Conservation (phyloP, 2,329 filamentous ascomycete genomes). For the Kalmusia sp. region DNA sequence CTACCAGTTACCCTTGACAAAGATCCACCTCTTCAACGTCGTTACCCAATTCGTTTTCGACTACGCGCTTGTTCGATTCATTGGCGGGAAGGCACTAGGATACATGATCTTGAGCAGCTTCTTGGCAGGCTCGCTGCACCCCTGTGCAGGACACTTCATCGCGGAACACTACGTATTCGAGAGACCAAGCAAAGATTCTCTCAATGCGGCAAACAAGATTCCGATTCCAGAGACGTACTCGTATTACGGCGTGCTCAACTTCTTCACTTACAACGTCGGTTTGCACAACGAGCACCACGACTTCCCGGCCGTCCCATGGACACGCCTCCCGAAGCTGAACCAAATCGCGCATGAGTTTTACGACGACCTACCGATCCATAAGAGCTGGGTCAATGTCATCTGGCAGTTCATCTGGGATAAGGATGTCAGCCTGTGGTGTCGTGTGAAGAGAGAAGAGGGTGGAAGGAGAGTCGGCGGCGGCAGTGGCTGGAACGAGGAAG, state of each 20-base stretch:
- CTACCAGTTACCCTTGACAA: slow-evolving; percentile 86
- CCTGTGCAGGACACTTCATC: slow-evolving; percentile 96
- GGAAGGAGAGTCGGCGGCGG: slow-evolving; percentile 63
- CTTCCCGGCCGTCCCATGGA: slow-evolving; percentile 97
- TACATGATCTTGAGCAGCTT: slow-evolving; percentile 92
- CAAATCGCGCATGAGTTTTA: slow-evolving; percentile 91
- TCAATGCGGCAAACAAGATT: slow-evolving; percentile 58
- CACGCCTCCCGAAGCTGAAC: slow-evolving; percentile 77
- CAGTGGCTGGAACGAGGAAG: slow-evolving; percentile 55
- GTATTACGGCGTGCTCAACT: slow-evolving; percentile 93
- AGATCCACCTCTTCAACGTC: slow-evolving; percentile 84
- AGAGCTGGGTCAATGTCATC: slow-evolving; percentile 90
- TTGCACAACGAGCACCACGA: slow-evolving; percentile 99
- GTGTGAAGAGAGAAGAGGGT: slow-evolving; percentile 90
- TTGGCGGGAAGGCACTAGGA: slow-evolving; percentile 70
- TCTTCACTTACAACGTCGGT: slow-evolving; percentile 95
- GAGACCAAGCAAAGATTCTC: slow-evolving; percentile 59
- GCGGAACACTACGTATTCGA: slow-evolving; percentile 78
- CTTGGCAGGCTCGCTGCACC: slow-evolving; percentile 91
- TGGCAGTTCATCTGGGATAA: slow-evolving; percentile 96
- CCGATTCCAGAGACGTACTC: slow-evolving; percentile 90
- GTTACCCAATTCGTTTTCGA: slow-evolving; percentile 80
- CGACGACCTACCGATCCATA: slow-evolving; percentile 81
- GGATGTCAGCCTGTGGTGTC: slow-evolving; percentile 86
- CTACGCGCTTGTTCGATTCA: slow-evolving; percentile 66